These are phyloP conservation scores for Dichomitus squalens DNA, from an alignment of 1,284 basidiomycete genomes.

Conservation along the genomic window DNA sequence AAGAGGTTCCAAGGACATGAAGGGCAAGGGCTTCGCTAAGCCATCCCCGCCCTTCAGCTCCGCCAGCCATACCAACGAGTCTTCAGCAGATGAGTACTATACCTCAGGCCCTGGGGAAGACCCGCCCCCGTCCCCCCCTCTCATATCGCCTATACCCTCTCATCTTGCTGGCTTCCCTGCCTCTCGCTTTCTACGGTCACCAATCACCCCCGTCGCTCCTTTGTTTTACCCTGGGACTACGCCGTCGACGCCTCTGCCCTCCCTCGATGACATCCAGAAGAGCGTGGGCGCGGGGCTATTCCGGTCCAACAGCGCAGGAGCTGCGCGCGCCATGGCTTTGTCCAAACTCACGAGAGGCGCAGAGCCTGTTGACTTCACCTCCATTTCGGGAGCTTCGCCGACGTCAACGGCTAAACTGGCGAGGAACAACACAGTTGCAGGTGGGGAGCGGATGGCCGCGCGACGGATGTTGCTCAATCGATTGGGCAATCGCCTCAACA, in stretches of 20 bases:
- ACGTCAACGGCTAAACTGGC: slow-evolving; percentile 54
- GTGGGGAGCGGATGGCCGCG: slow-evolving; percentile 72
- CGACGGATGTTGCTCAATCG: slow-evolving; percentile 65
- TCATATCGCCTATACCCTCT: slow-evolving; percentile 67
- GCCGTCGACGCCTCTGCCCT: slow-evolving; percentile 68
- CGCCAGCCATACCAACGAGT: slow-evolving; percentile 47
- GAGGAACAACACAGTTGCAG: slow-evolving; percentile 79
- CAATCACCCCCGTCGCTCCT: slow-evolving; percentile 55
- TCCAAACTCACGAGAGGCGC: slow-evolving; percentile 72
- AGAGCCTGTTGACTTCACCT: slow-evolving; percentile 50
- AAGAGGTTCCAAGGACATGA: slow-evolving; percentile 72
- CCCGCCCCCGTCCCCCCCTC: slow-evolving; percentile 48
- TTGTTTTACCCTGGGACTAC: slow-evolving; percentile 64
- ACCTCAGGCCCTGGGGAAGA: slow-evolving; percentile 38
- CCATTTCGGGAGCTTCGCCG: slow-evolving; percentile 42
- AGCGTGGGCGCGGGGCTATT: slow-evolving; percentile 51
- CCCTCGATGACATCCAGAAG: slow-evolving; percentile 68
- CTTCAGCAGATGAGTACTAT: slow-evolving; percentile 67
- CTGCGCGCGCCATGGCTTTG: slow-evolving; percentile 69
- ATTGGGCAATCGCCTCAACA: slow-evolving; percentile 60
- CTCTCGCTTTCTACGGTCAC: slow-evolving; percentile 48
- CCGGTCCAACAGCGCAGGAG: slow-evolving; percentile 75
- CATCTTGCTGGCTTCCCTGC: slow-evolving; percentile 55
- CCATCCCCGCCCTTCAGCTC: slow-evolving; percentile 43
- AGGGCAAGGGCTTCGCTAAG: slow-evolving; percentile 49